Evolutionary conservation across 2,329 filamentous ascomycete species (phyloP).

Genomic region (Penicillium sclerotigenum): DNA sequence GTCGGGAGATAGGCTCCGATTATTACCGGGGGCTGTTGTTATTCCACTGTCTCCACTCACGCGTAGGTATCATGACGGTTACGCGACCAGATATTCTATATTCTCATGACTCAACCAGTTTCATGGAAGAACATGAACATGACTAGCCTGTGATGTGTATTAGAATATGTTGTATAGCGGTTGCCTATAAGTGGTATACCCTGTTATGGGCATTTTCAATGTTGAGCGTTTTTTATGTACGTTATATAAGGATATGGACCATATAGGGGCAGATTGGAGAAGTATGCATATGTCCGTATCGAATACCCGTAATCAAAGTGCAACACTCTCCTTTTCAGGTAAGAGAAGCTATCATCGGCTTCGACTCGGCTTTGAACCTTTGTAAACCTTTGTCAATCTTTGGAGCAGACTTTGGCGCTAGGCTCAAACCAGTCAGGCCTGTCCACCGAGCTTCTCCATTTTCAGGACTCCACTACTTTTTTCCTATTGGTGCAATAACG

Average conservation of each 20-base stretch:
- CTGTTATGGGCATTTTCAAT: too few species aligned
- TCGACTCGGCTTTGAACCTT: conserved; percentile 22
- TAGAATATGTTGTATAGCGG: background rate
- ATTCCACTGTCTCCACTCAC: background rate
- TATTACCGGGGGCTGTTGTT: background rate
- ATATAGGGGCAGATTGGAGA: background rate
- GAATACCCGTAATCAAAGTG: conserved; percentile 8
- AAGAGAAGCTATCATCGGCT: conserved; percentile 20
- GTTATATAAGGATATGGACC: background rate
- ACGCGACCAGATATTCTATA: background rate
- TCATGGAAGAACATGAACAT: background rate
- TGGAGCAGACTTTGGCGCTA: conserved; percentile 14
- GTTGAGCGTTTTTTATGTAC: background rate
- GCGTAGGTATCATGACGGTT: conserved; percentile 1
- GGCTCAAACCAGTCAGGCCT: background rate
- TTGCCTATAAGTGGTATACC: background rate
- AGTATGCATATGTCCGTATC: background rate
- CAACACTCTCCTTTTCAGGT: conserved; percentile 8
- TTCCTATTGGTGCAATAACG: conserved; percentile 4
- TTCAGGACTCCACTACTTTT: background rate
- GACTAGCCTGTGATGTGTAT: background rate
- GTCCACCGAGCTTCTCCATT: conserved; percentile 13
- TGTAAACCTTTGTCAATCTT: too few species aligned
- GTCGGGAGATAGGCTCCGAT: background rate
- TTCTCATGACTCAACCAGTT: background rate